These are phyloP conservation scores for Boletus barrowsii DNA, from an alignment of 768 basidiomycete genomes.

Conservation along the genomic window DNA sequence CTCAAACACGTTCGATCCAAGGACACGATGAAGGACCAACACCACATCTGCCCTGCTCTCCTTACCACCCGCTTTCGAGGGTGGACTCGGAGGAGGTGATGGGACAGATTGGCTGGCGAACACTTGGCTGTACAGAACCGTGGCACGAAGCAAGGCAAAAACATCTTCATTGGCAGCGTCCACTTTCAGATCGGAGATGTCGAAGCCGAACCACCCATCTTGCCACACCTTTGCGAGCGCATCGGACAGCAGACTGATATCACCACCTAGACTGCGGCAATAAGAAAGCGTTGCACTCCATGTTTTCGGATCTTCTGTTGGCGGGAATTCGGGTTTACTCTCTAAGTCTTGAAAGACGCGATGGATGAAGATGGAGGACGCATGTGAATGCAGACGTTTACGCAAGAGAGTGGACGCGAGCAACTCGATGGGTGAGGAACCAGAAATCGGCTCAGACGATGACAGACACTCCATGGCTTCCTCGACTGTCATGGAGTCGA, in stretches of 20 bases:
- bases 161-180: slow-evolving; percentile 44
- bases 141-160: slow-evolving; percentile 52
- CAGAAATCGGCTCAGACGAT: slow-evolving; percentile 6
- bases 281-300: slow-evolving; percentile 52
- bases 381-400: slow-evolving; percentile 49
- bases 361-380: slow-evolving; percentile 54
- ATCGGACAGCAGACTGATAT: slow-evolving; percentile 50
- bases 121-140: slow-evolving; percentile 58
- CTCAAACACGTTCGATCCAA: slow-evolving; percentile 54
- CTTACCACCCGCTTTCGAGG: slow-evolving; percentile 18
- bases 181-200: slow-evolving; percentile 31
- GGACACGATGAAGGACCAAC: slow-evolving; percentile 48
- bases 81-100: slow-evolving; percentile 61
- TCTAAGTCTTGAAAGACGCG: slow-evolving; percentile 32
- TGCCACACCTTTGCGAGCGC: slow-evolving; percentile 58
- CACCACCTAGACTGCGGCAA: slow-evolving; percentile 62
- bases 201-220: slow-evolving; percentile 25
- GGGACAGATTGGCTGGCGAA: slow-evolving; percentile 47
- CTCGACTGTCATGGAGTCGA: slow-evolving; percentile 49
- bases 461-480: slow-evolving; percentile 46
- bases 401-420: slow-evolving; percentile 52
- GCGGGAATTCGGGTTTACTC: slow-evolving; percentile 12
- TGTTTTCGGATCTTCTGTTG: slow-evolving; percentile 32
- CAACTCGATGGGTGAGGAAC: slow-evolving; percentile 41
- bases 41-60: slow-evolving; percentile 32